phyloP scores from a whole-genome alignment of 2,329 filamentous ascomycete species.

The Penicillium decumbens region DNA sequence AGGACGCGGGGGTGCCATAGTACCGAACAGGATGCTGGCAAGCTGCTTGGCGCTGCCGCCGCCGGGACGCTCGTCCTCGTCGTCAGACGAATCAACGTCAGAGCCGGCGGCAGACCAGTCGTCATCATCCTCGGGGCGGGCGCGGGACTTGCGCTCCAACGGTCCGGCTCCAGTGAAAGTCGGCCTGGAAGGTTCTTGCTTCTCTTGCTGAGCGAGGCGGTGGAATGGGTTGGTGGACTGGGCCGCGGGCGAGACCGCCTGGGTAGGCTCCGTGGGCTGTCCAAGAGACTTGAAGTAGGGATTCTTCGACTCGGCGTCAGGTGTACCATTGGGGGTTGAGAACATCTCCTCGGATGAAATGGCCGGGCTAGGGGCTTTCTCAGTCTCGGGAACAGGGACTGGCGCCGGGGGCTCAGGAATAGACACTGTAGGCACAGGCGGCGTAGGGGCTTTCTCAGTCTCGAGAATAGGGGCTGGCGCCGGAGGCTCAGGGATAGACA shows the following conservation, averaged over 20 bases:
- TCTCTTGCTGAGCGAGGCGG: slow-evolving; percentile 61
- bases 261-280: slow-evolving; percentile 55
- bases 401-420: slow-evolving; percentile 24
- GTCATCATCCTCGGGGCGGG: slow-evolving; percentile 59
- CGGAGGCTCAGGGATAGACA: slow-evolving; percentile 19
- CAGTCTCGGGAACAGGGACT: slow-evolving; percentile 40
- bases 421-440: slow-evolving; percentile 28
- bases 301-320: slow-evolving; percentile 79
- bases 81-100: slow-evolving; percentile 65
- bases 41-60: slow-evolving; percentile 84
- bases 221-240: slow-evolving; percentile 95
- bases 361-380: slow-evolving; percentile 48
- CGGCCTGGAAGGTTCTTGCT: slow-evolving; percentile 50
- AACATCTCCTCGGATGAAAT: slow-evolving; percentile 16
- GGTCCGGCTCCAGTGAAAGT: slow-evolving; percentile 51
- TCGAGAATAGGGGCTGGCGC: slow-evolving; percentile 32
- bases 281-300: slow-evolving; percentile 90
- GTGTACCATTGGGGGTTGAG: slow-evolving; percentile 50
- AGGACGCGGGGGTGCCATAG: slow-evolving; percentile 89
- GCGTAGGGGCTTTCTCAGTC: slow-evolving; percentile 45
- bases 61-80: slow-evolving; percentile 71
- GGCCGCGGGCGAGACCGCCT: slow-evolving; percentile 46
- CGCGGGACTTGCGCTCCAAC: slow-evolving; percentile 47
- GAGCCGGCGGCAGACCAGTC: slow-evolving; percentile 82
- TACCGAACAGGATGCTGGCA: slow-evolving; percentile 91